A percentile compares a stretch with the other conserved stretches of the same genome.
Conservation (phyloP, 140 eudicot genomes). For the Bidens hawaiensis region DNA sequence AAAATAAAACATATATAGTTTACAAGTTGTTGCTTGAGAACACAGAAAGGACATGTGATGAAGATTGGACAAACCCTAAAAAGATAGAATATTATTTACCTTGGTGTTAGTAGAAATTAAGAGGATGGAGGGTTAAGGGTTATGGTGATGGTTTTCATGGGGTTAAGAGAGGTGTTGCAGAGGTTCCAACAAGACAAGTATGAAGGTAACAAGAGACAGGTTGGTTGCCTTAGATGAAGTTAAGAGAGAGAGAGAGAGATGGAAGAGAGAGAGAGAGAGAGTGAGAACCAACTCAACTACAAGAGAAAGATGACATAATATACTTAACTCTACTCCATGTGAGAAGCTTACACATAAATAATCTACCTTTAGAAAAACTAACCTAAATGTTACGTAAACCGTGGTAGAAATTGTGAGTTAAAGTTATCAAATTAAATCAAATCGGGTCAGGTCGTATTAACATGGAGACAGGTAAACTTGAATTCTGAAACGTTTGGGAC, state of each 20-base stretch:
- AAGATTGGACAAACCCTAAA: conserved; percentile 10
- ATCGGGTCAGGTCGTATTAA: not conserved
- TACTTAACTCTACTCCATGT: conserved; percentile 32
- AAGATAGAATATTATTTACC: conserved; percentile 31
- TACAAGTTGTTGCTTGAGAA: not conserved
- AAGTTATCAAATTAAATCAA: too few species aligned
- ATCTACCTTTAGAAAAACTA: conserved; percentile 15
- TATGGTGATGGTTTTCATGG: conserved; percentile 28
- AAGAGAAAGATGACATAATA: conserved; percentile 37
- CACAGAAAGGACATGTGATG: conserved; percentile 4
- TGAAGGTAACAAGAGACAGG: conserved; percentile 74
- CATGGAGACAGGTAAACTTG: too few species aligned
- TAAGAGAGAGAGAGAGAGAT: conserved; percentile 20
- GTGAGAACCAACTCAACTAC: conserved; percentile 35
- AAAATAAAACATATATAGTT: conserved; percentile 1
- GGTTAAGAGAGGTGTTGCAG: conserved; percentile 24
- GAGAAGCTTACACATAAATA: conserved; percentile 30
- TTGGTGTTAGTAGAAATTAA: conserved; percentile 25
- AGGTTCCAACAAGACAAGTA: conserved; percentile 48
- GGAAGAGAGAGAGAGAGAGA: conserved; percentile 19
- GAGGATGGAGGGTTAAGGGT: conserved; percentile 6
- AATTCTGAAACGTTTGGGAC: too few species aligned
- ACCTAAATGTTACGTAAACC: not conserved
- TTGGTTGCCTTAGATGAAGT: conserved; percentile 77
- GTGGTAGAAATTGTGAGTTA: not conserved